Evolutionary conservation across 192 early-diverging fungal genomes (phyloP).

Genomic region (Rhizoclosmatium globosum): DNA sequence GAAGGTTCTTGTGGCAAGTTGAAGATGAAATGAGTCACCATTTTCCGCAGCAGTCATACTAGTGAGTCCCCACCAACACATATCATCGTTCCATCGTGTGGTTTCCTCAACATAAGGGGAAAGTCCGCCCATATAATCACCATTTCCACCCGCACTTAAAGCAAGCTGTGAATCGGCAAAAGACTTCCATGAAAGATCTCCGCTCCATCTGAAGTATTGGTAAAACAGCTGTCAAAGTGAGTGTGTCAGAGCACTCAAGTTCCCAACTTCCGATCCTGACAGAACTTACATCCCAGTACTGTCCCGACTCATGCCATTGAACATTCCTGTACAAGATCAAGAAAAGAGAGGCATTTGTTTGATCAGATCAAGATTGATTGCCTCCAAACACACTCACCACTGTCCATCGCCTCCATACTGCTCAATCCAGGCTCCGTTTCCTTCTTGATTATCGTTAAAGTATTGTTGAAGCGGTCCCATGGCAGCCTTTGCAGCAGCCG

Average conservation of each 20-base stretch:
- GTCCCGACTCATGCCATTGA: constrained; percentile 33
- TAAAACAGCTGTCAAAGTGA: background rate
- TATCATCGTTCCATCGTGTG: constrained; percentile 58
- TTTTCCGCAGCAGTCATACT: constrained; percentile 47
- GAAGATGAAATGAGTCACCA: constrained; percentile 42
- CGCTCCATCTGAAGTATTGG: constrained; percentile 10
- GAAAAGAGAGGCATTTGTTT: background rate
- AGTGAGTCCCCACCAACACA: constrained; percentile 54
- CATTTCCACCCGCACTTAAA: background rate
- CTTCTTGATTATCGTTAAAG: background rate
- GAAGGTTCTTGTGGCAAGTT: constrained; percentile 39
- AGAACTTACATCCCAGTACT: constrained; percentile 23
- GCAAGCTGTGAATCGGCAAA: constrained; percentile 2
- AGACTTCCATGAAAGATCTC: constrained; percentile 14
- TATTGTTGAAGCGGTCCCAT: background rate
- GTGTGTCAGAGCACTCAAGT: background rate
- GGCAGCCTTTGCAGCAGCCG: constrained; percentile 10
- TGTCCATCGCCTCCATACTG: background rate
- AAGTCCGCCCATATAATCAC: constrained; percentile 5
- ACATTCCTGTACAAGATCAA: background rate
- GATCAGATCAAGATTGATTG: background rate
- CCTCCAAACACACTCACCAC: background rate
- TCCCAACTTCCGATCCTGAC: background rate
- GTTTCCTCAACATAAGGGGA: constrained; percentile 15
- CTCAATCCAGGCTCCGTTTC: constrained; percentile 22